These are phyloP conservation scores for Trichoderma asperellum DNA, from an alignment of 2,329 filamentous ascomycete genomes.

Conservation along the genomic window DNA sequence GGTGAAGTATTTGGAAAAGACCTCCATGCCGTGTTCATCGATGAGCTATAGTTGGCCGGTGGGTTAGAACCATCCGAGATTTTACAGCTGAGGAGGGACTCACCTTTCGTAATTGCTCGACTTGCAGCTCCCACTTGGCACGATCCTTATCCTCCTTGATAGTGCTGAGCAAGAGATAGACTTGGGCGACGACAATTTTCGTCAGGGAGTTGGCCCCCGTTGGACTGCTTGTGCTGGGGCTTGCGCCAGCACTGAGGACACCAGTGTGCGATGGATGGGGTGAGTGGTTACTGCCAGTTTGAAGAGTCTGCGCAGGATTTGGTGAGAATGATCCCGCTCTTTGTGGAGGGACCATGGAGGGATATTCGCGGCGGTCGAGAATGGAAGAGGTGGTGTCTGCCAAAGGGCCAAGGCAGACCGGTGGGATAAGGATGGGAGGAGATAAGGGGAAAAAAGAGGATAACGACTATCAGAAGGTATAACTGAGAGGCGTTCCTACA, in stretches of 20 bases:
- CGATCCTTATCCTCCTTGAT: slow-evolving; percentile 92
- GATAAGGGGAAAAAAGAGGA: slow-evolving; percentile 29
- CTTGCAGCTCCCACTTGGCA: slow-evolving; percentile 89
- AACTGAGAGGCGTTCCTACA: slow-evolving; percentile 42
- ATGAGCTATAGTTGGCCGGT: slow-evolving; percentile 65
- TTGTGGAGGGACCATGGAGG: slow-evolving; percentile 62
- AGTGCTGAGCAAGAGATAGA: slow-evolving; percentile 90
- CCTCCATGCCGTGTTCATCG: slow-evolving; percentile 98
- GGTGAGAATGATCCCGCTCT: slow-evolving; percentile 68
- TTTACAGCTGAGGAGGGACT: slow-evolving; percentile 35
- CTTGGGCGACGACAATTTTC: slow-evolving; percentile 93
- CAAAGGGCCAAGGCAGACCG: slow-evolving; percentile 43
- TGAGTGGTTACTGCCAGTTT: slow-evolving; percentile 60
- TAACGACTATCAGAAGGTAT: slow-evolving; percentile 35
- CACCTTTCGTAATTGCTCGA: slow-evolving; percentile 91
- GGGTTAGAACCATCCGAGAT: slow-evolving; percentile 32
- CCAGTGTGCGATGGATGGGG: slow-evolving; percentile 61
- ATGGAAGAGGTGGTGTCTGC: slow-evolving; percentile 43
- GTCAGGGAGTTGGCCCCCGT: slow-evolving; percentile 71
- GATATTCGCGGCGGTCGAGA: slow-evolving; percentile 43
- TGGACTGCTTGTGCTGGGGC: slow-evolving; percentile 65
- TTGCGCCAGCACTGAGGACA: slow-evolving; percentile 62
- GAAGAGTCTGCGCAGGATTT: slow-evolving; percentile 61
- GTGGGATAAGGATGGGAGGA: slow-evolving; percentile 39
- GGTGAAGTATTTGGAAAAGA: slow-evolving; percentile 93